These are phyloP conservation scores for Aspergillus neoniger DNA, from an alignment of 2,329 filamentous ascomycete species.

Conservation along the genomic window DNA sequence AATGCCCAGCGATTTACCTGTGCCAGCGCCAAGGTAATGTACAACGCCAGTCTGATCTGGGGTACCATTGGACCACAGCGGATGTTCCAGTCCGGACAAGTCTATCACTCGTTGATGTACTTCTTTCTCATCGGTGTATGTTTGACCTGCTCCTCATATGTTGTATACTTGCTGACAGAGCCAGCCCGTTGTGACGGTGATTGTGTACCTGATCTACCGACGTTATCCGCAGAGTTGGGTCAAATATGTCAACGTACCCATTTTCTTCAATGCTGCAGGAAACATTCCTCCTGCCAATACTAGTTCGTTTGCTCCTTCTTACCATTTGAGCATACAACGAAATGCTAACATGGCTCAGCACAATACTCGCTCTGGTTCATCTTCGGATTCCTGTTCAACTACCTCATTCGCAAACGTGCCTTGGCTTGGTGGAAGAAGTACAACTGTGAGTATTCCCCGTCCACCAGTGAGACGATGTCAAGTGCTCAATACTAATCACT, in stretches of 20 bases:
- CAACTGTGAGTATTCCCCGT: conserved; percentile 25
- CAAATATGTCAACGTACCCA: conserved; percentile 36
- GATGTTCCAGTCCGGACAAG: conserved; percentile 35
- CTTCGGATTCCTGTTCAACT: conserved; percentile 36
- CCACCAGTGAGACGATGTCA: no score
- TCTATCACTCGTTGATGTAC: conserved; percentile 34
- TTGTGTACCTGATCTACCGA: conserved; percentile 32
- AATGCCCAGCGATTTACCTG: conserved; percentile 39
- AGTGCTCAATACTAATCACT: background rate
- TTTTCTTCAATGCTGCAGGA: conserved; percentile 38
- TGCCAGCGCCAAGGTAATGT: conserved; percentile 36
- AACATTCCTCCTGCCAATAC: conserved; percentile 38
- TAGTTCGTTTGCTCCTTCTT: conserved; percentile 27
- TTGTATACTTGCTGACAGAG: background rate
- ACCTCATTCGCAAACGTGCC: conserved; percentile 31
- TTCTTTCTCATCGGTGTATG: conserved; percentile 36
- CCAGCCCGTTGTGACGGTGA: conserved; percentile 32
- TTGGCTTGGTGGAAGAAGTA: conserved; percentile 39
- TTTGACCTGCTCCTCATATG: background rate
- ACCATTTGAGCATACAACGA: no score
- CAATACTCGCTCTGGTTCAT: conserved; percentile 39
- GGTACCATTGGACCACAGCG: conserved; percentile 37
- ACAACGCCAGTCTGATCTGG: conserved; percentile 38
- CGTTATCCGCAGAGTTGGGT: conserved; percentile 34
- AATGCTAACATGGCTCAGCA: conserved; percentile 5